These are phyloP conservation scores for Quercus bicolor DNA, from an alignment of 306 rosid species.

Conservation along the genomic window DNA sequence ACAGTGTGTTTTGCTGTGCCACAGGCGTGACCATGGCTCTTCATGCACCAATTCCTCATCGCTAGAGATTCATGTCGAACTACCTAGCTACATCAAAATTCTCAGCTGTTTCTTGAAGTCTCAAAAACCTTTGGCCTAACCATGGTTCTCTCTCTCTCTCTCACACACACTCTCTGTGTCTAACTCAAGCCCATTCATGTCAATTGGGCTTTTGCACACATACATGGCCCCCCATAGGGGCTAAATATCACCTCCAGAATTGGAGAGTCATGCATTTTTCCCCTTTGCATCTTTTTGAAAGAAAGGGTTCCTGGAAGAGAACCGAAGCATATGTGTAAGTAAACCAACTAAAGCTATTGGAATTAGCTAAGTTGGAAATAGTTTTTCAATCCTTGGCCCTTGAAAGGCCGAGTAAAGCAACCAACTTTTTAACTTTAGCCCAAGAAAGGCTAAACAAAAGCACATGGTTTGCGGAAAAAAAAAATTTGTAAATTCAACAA, in stretches of 20 bases:
- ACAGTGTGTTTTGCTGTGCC: slow-evolving; percentile 99
- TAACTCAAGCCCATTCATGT: slow-evolving; percentile 53
- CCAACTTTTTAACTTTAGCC: slow-evolving; percentile 39
- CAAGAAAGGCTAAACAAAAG: slow-evolving; percentile 42
- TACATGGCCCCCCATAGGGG: slow-evolving; percentile 61
- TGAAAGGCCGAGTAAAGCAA: slow-evolving; percentile 40
- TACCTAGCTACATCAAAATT: slow-evolving; percentile 42
- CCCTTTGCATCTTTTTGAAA: slow-evolving; percentile 33
- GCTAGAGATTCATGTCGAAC: slow-evolving; percentile 48
- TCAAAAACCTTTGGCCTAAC: slow-evolving; percentile 81
- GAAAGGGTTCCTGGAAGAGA: slow-evolving; percentile 49
- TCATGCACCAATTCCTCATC: slow-evolving; percentile 84
- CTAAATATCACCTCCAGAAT: slow-evolving; percentile 36
- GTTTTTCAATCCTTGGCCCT: slow-evolving; percentile 37
- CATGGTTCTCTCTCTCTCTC: slow-evolving; percentile 73
- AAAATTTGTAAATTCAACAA: slow-evolving; percentile 48
- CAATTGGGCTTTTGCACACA: slow-evolving; percentile 49
- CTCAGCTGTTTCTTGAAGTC: slow-evolving; percentile 52
- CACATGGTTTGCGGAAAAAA: slow-evolving; percentile 42
- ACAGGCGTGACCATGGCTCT: slow-evolving; percentile 94
- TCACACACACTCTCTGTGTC: slow-evolving; percentile 38
- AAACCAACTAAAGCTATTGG: slow-evolving; percentile 62
- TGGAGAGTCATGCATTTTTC: slow-evolving; percentile 75
- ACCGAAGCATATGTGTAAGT: slow-evolving; percentile 31
- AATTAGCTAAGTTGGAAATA: slow-evolving; percentile 52